Base-by-base conservation (phyloP, 2,329 filamentous ascomycete species). In the Claviceps pazoutovae region DNA sequence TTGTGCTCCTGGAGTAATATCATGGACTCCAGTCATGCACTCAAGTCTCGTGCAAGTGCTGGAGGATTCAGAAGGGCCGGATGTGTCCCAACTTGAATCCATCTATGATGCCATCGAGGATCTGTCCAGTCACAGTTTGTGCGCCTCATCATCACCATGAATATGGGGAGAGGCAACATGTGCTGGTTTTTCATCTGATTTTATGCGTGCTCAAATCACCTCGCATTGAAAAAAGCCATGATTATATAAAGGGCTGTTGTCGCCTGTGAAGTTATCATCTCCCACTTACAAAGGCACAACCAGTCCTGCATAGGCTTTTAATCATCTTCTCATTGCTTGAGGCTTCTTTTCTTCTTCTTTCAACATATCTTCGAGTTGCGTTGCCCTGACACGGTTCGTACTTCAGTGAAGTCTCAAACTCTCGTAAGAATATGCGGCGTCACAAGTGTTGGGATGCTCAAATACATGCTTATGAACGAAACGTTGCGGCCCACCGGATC, bases 11-110 rank as follows among this genome's bases (percentile, higher is more conserved):
- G 34, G 8, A 17, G 6, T 36, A 7, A 38, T 21, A 38, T n/a
- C 23, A 26, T 34, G 7, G 37, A 23, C 11, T 38, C 44, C 19
- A 39, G 53, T 54, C 50, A 54, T 52, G 50, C 50, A 36, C 37
- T 48, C 53, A 48, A 45, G 45, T 50, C 53, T 48, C 50, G 53
- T 54, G 53, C 48, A 51, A 52, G 50, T 48, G 39, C 45, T 41
- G 19, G 43, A 51, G 48, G 38, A n/a, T 36, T 47, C 42, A 50
- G 39, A 42, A 45, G 39, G 50, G 42, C 50, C 47, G 37, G 46
- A 48, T 54, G 34, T 36, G 14, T 46, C 30, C 37, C 49, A 14
- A 47, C 14, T 8, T 47, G 47, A 21, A 19, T 51, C 46, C 34
- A 45, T 48, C 37, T 11, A 49, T 44, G 42, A 43, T 19, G 49